Evolutionary conservation across 75 land plant species (phyloP), one percentile per base, ranked within the genome.

Genomic region (Pseudotsuga menziesii): DNA sequence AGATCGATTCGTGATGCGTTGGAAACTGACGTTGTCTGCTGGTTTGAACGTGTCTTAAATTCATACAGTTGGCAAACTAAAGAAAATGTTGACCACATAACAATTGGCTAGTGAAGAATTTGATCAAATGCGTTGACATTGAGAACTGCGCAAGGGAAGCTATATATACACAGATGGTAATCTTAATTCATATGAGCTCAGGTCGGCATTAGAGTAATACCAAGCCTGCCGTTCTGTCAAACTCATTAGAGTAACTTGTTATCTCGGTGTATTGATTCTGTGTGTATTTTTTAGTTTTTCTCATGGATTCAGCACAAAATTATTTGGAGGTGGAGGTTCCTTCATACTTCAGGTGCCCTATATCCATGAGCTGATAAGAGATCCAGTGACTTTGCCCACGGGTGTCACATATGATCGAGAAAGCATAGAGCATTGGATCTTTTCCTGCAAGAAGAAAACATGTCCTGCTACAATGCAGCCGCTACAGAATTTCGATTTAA

Each of bases 311-410:
- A 41, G 48, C 5, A 6, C 0, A 27, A 27, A 7, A 5, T 4
- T 7, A 0, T 41, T 41, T 41, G 5, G 48, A 41, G 0, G 48
- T 41, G 48, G 72, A 69, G 32, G 17, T 78, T 0, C 84, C 84
- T 32, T 74, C 70, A 7, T 83, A 59, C 74, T 83, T 83, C 78
- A 23, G 73, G 58, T 83, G 84, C 81, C 84, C 84, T 2, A 83
- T 83, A 19, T 83, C 84, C 3, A 62, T 78, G 26, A 83, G 63
- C 27, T 79, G 32, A 83, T 83, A 81, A 61, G 58, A 56, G 84
- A 83, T 23, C 84, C 84, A 0, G 84, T 83, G 0, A 82, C 80
- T 4, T 56, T 78, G 27, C 63, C 77, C 77, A 78, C 84, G 1
- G 84, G 84, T 72, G 16, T 73, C 44, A 75, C 80, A 16, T 82